phyloP scores from a whole-genome alignment of 805 yeast genomes.

The Wickerhamiella azyma region DNA sequence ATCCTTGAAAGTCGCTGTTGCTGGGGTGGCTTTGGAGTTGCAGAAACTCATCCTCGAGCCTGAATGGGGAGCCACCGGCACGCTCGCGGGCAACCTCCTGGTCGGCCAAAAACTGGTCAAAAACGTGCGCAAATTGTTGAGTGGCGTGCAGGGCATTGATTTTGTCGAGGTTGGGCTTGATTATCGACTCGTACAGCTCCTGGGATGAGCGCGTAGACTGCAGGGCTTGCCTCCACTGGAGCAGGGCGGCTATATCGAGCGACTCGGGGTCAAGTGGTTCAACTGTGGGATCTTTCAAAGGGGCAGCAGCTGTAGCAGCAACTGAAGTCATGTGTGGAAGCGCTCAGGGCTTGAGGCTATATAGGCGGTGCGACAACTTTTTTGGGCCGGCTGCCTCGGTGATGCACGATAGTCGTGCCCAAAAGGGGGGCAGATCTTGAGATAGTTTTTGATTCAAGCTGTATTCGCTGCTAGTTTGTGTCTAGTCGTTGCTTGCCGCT shows the following conservation, averaged over 20 bases:
- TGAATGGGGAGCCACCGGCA: background rate
- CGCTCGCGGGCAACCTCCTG: constrained; percentile 2
- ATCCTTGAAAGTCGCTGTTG: background rate
- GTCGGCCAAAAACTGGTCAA: constrained; percentile 1
- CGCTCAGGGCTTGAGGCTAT: too few species aligned
- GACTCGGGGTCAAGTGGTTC: background rate
- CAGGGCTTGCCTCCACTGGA: background rate
- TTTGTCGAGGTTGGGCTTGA: background rate
- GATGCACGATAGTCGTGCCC: too few species aligned
- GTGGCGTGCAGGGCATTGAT: background rate
- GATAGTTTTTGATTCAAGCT: too few species aligned
- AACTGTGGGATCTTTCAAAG: too few species aligned
- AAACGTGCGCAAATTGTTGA: constrained; percentile 3
- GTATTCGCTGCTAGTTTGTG: too few species aligned
- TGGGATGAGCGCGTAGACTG: background rate
- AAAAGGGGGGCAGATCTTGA: too few species aligned
- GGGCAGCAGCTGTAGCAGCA: too few species aligned
- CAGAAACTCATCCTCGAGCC: constrained; percentile 2
- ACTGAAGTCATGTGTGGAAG: too few species aligned
- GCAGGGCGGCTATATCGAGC: background rate
- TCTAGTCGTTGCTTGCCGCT: too few species aligned
- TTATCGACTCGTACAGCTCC: background rate
- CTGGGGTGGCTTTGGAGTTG: constrained; percentile 3
- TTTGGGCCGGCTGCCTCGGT: too few species aligned
- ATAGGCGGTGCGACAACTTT: too few species aligned